phyloP scores from a whole-genome alignment of 1,284 basidiomycete genomes.

The Entoloma clypeatum region DNA sequence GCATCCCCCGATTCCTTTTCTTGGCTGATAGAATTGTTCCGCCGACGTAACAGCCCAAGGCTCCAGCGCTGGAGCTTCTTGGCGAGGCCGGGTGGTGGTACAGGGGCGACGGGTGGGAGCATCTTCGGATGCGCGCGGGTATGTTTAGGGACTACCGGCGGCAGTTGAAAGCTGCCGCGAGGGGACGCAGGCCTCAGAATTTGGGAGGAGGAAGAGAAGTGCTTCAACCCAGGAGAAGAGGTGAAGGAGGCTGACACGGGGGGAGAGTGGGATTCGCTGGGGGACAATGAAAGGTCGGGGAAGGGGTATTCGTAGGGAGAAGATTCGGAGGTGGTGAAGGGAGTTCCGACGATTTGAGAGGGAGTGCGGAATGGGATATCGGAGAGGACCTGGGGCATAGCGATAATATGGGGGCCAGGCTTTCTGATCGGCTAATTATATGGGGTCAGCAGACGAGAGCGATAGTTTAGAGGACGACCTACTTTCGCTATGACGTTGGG shows the following conservation, averaged over 20 bases:
- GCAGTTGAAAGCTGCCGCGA: conserved; percentile 12
- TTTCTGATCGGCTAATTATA: too few relatives aligned
- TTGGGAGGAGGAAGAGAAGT: conserved; percentile 6
- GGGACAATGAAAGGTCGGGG: conserved; percentile 20
- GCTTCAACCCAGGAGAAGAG: not conserved
- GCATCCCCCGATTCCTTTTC: too few relatives aligned
- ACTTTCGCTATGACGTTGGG: too few relatives aligned
- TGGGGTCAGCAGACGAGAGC: too few relatives aligned
- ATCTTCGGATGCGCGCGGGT: conserved; percentile 30
- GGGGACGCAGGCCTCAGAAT: conserved; percentile 15
- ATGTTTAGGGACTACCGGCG: conserved; percentile 14
- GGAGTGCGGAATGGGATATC: conserved; percentile 26
- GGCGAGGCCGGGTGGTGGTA: conserved; percentile 31
- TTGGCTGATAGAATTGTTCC: too few relatives aligned
- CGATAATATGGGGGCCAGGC: conserved; percentile 15
- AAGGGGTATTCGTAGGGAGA: conserved; percentile 33
- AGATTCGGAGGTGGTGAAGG: conserved; percentile 28
- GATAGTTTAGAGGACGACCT: too few relatives aligned
- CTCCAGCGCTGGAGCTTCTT: conserved; percentile 33
- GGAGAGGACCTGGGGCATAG: conserved; percentile 11
- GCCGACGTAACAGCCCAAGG: conserved; percentile 22
- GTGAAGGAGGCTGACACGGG: conserved; percentile 9
- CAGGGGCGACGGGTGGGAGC: conserved; percentile 19
- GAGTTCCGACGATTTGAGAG: conserved; percentile 29
- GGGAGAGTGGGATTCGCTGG: conserved; percentile 8